These are phyloP conservation scores for Graphilbum sp. DNA, from an alignment of 2,329 filamentous ascomycete species.

Conservation along the genomic window DNA sequence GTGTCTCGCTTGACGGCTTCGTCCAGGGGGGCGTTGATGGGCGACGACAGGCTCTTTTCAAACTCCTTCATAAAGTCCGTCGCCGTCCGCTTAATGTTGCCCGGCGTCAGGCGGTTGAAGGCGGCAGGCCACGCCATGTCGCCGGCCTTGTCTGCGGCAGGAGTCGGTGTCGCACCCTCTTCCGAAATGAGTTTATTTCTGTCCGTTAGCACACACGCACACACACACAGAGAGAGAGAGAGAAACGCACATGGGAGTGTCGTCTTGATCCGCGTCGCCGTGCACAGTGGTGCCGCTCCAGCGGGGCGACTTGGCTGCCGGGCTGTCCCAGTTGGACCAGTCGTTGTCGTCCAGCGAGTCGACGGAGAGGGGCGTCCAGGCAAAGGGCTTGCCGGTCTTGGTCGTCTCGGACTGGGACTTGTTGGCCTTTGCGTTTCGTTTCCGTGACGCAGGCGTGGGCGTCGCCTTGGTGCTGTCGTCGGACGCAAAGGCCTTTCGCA, in stretches of 20 bases:
- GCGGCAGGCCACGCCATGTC: slow-evolving; percentile 47
- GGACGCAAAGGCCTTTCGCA: slow-evolving; percentile 22
- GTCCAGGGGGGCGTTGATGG: background rate
- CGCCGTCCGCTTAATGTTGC: slow-evolving; percentile 68
- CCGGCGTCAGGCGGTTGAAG: slow-evolving; percentile 55
- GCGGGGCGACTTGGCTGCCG: slow-evolving; percentile 32
- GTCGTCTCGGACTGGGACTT: slow-evolving; percentile 13
- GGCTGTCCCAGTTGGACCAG: slow-evolving; percentile 49
- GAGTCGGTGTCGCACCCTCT: slow-evolving; percentile 1
- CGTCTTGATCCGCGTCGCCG: slow-evolving; percentile 25
- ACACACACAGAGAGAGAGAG: no score
- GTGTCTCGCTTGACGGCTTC: background rate
- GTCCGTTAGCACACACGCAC: no score
- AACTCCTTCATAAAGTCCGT: slow-evolving; percentile 78
- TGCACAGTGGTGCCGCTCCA: slow-evolving; percentile 48
- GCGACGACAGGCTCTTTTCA: slow-evolving; percentile 51
- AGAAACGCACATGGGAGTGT: no score
- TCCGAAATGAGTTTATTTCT: no score
- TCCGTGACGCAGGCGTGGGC: slow-evolving; percentile 9
- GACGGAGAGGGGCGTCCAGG: slow-evolving; percentile 41
- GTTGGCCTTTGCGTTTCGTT: no score
- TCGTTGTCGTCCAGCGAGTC: slow-evolving; percentile 43
- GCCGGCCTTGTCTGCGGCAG: slow-evolving; percentile 25
- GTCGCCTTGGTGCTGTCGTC: slow-evolving; percentile 12
- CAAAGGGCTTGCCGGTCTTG: slow-evolving; percentile 37